A percentile compares a stretch with the other conserved stretches of the same genome.
These are phyloP conservation scores for Glutinoglossum americanum DNA, from an alignment of 495 filamentous ascomycete genomes.

Conservation along the genomic window DNA sequence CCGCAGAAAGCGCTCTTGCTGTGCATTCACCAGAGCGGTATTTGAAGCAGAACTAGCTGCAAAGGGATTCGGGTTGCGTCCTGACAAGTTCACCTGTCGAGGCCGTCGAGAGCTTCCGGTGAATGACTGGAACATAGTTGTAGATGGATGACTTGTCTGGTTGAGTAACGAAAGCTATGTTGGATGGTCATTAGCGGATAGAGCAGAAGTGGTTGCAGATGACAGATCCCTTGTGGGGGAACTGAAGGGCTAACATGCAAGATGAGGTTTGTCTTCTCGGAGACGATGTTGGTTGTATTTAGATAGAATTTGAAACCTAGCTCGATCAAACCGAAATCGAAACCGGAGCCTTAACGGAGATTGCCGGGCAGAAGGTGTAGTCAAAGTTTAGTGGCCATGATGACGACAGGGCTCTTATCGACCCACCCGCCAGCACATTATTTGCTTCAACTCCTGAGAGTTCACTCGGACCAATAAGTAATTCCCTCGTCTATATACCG, in stretches of 20 bases:
- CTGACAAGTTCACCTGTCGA: constrained; percentile 85
- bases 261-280: background rate
- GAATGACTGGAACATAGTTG: constrained; percentile 74
- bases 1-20: constrained; percentile 58
- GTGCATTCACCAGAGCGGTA: constrained; percentile 61
- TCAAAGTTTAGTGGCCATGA: too few relatives aligned
- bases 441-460: too few relatives aligned
- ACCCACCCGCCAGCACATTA: too few relatives aligned
- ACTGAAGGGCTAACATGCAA: background rate
- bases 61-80: constrained; percentile 59
- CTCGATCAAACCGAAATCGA: too few relatives aligned
- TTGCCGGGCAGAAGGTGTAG: too few relatives aligned
- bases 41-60: constrained; percentile 30
- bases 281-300: background rate
- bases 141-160: background rate
- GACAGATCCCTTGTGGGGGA: background rate
- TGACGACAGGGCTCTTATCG: too few relatives aligned
- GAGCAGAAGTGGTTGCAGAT: background rate
- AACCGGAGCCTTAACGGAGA: too few relatives aligned
- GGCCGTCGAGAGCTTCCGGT: constrained; percentile 67
- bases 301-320: too few relatives aligned
- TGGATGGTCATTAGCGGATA: background rate
- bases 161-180: background rate
- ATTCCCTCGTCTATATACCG: too few relatives aligned
- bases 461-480: too few relatives aligned